Evolutionary conservation across 805 yeast genomes (phyloP), one percentile per base, ranked within the genome.

Genomic region (Lachancea lanzarotensis): DNA sequence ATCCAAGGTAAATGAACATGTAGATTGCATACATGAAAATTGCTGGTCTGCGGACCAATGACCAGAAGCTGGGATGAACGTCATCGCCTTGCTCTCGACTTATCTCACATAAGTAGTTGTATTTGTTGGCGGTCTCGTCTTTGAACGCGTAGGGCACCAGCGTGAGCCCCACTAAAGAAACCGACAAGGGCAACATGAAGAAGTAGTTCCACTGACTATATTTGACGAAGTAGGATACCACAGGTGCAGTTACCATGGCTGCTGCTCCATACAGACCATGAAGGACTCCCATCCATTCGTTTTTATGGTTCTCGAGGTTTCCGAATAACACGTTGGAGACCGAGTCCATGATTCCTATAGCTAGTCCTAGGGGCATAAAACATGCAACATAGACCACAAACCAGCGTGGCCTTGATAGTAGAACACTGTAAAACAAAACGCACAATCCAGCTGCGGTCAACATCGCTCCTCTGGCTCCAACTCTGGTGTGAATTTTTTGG

Each of bases 201-300:
- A 58, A 62, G 26, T 45, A 33, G 30, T 57, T 46, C 69, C 63
- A 63, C 27, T 57, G 59, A 15, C 53, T 62, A 32, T 52, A 54
- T 25, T 57, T 52, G 9, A 63, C 62, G 42, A 69, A 59, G 41
- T 56, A 50, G 0, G 86, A 76, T 2, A 82, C 81, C 26, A 80
- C 57, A 16, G 85, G 72, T 2, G 95, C 90, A 2, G 87, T 73
- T 1, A 80, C 51, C 38, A 85, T 79, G 1, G 89, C 86, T 2
- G 90, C 89, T 2, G 78, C 52, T 1, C 95, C 95, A 60, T 83
- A 84, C 12, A 70, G 57, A 1, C 86, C 90, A 64, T 84, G 93
- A 46, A 76, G 67, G 20, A 70, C 60, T 1, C 90, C 85, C 63
- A 82, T 69, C 46, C 76, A 68, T 43, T 73, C 75, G 38, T 83